Percentiles rank a stretch among this genome's conserved stretches.
Evolutionary conservation across 352 stramenopile species (phyloP).

Genomic region (Phytophthora idaei): DNA sequence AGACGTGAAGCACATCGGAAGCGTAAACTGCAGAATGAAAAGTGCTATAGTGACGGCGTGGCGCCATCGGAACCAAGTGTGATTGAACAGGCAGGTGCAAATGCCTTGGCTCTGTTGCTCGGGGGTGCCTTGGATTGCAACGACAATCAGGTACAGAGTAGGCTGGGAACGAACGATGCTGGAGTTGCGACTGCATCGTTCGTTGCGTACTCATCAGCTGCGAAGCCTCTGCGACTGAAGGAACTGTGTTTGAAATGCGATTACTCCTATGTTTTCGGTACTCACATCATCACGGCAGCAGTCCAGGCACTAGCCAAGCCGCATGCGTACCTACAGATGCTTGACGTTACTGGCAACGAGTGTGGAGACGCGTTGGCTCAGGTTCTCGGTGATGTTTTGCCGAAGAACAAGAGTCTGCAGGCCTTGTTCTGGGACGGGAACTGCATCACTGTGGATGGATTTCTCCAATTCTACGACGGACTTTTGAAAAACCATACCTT

Average conservation of each 20-base stretch:
- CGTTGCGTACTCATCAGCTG: slow-evolving; percentile 14
- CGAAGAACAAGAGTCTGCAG: slow-evolving; percentile 59
- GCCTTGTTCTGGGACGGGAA: slow-evolving; percentile 84
- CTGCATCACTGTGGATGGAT: slow-evolving; percentile 73
- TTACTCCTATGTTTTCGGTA: slow-evolving; percentile 56
- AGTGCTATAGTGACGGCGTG: slow-evolving; percentile 20
- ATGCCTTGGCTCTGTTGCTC: slow-evolving; percentile 52
- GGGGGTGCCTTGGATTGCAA: slow-evolving; percentile 30
- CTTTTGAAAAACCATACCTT: slow-evolving; percentile 65
- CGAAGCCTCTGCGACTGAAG: slow-evolving; percentile 48
- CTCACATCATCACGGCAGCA: slow-evolving; percentile 49
- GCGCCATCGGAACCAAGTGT: slow-evolving; percentile 18
- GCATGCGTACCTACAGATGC: slow-evolving; percentile 53
- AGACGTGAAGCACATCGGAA: slow-evolving; percentile 36
- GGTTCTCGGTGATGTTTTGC: slow-evolving; percentile 52
- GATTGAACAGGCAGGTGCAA: slow-evolving; percentile 49
- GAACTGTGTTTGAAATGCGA: slow-evolving; percentile 67
- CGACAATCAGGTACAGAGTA: slow-evolving; percentile 25
- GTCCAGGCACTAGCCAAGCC: slow-evolving; percentile 52
- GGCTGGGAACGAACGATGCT: slow-evolving; percentile 23
- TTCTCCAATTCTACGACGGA: slow-evolving; percentile 66
- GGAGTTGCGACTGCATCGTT: slow-evolving; percentile 16
- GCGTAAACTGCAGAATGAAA: slow-evolving; percentile 20
- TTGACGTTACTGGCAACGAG: slow-evolving; percentile 78
- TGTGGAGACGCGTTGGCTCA: slow-evolving; percentile 66